Evolutionary conservation across 1,139 yeast genomes (phyloP), one percentile per base, ranked within the genome.

Genomic region (Candida gigantensis): DNA sequence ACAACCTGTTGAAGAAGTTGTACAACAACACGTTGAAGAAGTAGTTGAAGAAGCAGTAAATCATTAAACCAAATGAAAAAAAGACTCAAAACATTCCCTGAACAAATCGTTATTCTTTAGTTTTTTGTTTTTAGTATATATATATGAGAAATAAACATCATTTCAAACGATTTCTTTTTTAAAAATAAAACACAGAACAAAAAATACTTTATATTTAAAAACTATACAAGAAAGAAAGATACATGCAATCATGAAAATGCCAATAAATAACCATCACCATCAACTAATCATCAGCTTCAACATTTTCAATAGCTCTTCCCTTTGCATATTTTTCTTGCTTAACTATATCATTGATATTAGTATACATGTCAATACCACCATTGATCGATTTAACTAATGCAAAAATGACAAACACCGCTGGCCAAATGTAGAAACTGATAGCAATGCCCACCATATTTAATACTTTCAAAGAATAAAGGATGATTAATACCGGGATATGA

Each of bases 301-400:
- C 62, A 51, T 81, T 83, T 42, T 79, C 78, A 37, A 83, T 65
- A 2, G 82, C 75, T 49, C 80, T 74, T 1, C 85, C 86, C 41
- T 72, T 72, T 8, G 79, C 79, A 47, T 79, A 83, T 43, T 71
- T 70, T 46, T 79, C 81, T 41, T 77, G 78, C 50, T 77, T 80
- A 20, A 81, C 80, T 44, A 72, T 71, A 14, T 64, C 68, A 35
- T 65, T 68, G 29, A 72, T 51, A 19, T 48, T 46, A 3, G 39
- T 37, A 34, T 57, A 52, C 11, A 56, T 40, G 10, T 39, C 28
- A 5, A 27, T 20, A 10, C 43, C 40, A 6, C 46, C 50, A 5
- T 35, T 23, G 5, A 42, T 13, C 6, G 44, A 34, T 32, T 47
- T 50, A 13, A 47, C 27, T 3, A 45, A 30, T 2, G 51, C 45